Conservation (phyloP, 1,284 basidiomycete species). For the Leccinum fallax region DNA sequence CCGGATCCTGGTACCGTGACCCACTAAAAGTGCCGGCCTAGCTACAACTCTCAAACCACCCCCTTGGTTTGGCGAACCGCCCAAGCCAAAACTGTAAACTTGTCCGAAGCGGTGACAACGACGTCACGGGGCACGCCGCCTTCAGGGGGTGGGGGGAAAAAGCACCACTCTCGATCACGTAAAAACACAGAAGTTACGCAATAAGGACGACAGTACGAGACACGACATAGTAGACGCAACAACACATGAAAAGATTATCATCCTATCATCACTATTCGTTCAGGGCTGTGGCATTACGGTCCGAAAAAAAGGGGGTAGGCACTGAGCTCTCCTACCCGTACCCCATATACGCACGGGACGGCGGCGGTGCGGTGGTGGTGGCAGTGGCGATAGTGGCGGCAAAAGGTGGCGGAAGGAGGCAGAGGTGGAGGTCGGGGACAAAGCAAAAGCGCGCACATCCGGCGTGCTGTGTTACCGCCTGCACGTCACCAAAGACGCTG, state of each 20-base stretch:
- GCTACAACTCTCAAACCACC: background rate
- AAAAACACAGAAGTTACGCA: conserved; percentile 11
- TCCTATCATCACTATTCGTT: background rate
- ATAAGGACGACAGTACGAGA: conserved; percentile 1
- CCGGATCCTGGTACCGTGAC: background rate
- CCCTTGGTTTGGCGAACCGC: no score
- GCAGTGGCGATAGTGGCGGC: background rate
- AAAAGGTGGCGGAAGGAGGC: conserved; percentile 10
- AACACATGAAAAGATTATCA: background rate
- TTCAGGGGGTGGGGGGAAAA: background rate
- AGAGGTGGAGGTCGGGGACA: background rate
- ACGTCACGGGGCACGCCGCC: background rate
- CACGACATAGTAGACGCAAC: conserved; percentile 6
- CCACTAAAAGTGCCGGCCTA: background rate
- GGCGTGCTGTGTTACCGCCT: background rate
- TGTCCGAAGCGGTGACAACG: background rate
- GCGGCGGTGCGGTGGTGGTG: background rate
- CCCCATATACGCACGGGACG: background rate
- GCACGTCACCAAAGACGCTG: conserved; percentile 20
- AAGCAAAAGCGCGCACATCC: background rate
- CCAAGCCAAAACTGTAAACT: background rate
- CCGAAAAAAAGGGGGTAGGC: background rate
- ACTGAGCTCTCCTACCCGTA: background rate
- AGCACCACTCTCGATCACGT: conserved; percentile 8
- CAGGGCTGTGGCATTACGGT: background rate